These are phyloP conservation scores for Pichia sp. DNA, from an alignment of 1,139 yeast species.

Conservation along the genomic window DNA sequence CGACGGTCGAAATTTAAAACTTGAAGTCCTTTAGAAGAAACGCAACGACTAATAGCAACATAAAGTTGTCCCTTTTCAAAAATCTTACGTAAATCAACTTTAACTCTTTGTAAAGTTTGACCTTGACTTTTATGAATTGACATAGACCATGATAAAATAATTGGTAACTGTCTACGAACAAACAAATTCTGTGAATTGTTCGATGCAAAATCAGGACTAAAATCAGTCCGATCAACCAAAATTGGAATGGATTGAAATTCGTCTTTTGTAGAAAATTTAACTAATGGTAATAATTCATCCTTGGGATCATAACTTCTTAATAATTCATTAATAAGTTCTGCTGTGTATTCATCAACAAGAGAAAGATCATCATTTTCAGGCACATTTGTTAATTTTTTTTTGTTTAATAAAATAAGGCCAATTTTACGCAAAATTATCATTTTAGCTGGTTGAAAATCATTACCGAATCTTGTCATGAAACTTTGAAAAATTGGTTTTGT, in stretches of 20 bases:
- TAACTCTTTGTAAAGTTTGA: slow-evolving; percentile 73
- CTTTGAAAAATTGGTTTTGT: slow-evolving; percentile 15
- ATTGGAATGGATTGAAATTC: slow-evolving; percentile 26
- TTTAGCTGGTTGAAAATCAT: slow-evolving; percentile 3
- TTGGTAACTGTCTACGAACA: slow-evolving; percentile 58
- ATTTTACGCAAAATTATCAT: slow-evolving; percentile 5
- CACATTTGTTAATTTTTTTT: background rate
- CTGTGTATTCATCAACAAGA: slow-evolving; percentile 32
- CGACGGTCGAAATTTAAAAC: slow-evolving; percentile 61
- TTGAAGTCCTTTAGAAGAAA: slow-evolving; percentile 64
- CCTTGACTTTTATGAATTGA: slow-evolving; percentile 93
- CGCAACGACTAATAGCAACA: slow-evolving; percentile 89
- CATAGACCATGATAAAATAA: slow-evolving; percentile 79
- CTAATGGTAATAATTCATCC: slow-evolving; percentile 39
- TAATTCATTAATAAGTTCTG: slow-evolving; percentile 32
- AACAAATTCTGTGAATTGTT: background rate
- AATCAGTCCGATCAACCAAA: slow-evolving; percentile 12
- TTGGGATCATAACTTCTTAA: slow-evolving; percentile 12
- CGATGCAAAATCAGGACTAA: slow-evolving; percentile 28
- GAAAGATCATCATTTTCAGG: slow-evolving; percentile 25
- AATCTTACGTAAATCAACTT: slow-evolving; percentile 61
- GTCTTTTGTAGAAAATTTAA: slow-evolving; percentile 41
- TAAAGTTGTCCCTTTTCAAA: slow-evolving; percentile 87
- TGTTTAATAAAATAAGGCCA: slow-evolving; percentile 5
- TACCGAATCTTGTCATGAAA: slow-evolving; percentile 13